phyloP scores from a whole-genome alignment of 805 yeast genomes.

The Sugiyamaella marilandica region DNA sequence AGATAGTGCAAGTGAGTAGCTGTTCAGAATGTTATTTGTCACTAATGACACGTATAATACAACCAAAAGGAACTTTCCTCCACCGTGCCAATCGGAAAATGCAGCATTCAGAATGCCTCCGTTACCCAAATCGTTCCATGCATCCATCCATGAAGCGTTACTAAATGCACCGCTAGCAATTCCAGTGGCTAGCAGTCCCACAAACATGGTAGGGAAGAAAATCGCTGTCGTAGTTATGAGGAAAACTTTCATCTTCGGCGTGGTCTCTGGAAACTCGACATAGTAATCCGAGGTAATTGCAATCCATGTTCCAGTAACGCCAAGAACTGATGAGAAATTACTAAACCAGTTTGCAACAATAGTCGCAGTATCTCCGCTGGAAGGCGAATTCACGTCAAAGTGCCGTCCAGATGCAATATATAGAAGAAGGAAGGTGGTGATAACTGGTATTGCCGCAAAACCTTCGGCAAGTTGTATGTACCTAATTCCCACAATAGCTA shows the following conservation, averaged over 20 bases:
- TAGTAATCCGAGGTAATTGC: conserved; percentile 82
- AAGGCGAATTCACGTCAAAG: conserved; percentile 28
- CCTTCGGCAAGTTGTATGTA: conserved; percentile 66
- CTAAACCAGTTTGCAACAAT: conserved; percentile 65
- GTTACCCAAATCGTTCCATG: conserved; percentile 56
- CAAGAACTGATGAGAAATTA: conserved; percentile 66
- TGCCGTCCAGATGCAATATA: conserved; percentile 46
- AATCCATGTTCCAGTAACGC: conserved; percentile 87
- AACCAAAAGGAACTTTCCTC: conserved; percentile 70
- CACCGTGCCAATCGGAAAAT: conserved; percentile 66
- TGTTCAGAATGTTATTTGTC: conserved; percentile 76
- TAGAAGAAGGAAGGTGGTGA: conserved; percentile 59
- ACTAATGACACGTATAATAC: conserved; percentile 68
- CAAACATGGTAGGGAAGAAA: conserved; percentile 66
- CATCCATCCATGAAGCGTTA: conserved; percentile 51
- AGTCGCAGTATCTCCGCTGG: conserved; percentile 39
- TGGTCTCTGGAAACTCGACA: conserved; percentile 69
- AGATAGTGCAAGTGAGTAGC: conserved; percentile 78
- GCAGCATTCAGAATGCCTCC: conserved; percentile 71
- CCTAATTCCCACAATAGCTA: conserved; percentile 75
- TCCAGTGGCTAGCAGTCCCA: conserved; percentile 68
- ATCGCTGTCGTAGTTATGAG: conserved; percentile 61
- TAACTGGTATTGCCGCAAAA: conserved; percentile 61
- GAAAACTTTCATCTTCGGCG: conserved; percentile 53
- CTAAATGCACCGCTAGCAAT: conserved; percentile 61